Base-by-base conservation (phyloP, 2,329 filamentous ascomycete genomes). In the Fusarium compactum region DNA sequence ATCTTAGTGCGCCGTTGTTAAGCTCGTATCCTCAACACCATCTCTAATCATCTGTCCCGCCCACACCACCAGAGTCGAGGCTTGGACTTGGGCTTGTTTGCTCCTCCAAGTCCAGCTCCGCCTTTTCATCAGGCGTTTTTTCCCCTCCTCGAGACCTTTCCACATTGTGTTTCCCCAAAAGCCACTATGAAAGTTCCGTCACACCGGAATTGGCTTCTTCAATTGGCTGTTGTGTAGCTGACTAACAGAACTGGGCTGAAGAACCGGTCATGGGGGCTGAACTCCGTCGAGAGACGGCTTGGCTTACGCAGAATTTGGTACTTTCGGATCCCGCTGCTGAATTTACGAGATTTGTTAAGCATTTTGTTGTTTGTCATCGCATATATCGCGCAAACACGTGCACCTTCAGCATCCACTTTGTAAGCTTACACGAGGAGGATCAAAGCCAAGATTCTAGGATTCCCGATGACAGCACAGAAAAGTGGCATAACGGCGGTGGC, bases 371-470 rank as follows among this genome's bases (percentile, higher is more conserved):
- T 53, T 27, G 24, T 5, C 10, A 10, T 1, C 22, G n/a, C 25
- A 45, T 3, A 50, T 18, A 62, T 67, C 15, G 20, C 57, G 52
- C 29, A 25, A 30, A 25, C n/a, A 40, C 7, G 22, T 40, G 8
- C 38, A 43, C 38, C n/a, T 29, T n/a, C 10, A 30, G 8, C 27
- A 29, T 25, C 34, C 22, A 14, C 15, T 45, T 27, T 24, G 46
- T 25, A 29, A 58, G 45, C 44, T 41, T 46, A 67, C 62, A 63
- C 62, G 67, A 69, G 48, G 15, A 70, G 56, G 67, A 67, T 50
- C 8, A 8, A 25, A 30, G 25, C 44, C 52, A 63, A 46, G 44
- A 18, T 20, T 15, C 44, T 48, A 63, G 44, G 44, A 18, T 20
- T 15, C 12, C 27, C 8, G 5, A 27, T 52, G 47, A 27, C 57